These are phyloP conservation scores for Orychophragmus violaceus DNA, from an alignment of 345 rosid genomes.

Conservation along the genomic window DNA sequence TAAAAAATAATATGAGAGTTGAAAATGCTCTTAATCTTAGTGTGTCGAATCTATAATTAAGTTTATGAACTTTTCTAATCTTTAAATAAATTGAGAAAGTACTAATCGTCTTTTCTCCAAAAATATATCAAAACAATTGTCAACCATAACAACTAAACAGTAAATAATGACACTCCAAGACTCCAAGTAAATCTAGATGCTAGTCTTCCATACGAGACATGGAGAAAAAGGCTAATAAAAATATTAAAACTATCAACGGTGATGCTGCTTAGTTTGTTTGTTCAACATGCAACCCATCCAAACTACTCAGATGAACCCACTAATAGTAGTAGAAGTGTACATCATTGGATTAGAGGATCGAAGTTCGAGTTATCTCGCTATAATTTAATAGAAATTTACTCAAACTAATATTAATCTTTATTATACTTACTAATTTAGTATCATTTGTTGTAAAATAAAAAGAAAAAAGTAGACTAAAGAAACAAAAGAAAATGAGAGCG, in stretches of 20 bases:
- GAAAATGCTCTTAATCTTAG: too few relatives aligned
- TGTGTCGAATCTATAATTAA: neutral
- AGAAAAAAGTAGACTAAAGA: too few relatives aligned
- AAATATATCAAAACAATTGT: neutral
- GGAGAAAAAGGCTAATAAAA: neutral
- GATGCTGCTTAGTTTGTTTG: neutral
- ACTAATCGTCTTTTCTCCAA: neutral
- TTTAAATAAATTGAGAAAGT: neutral
- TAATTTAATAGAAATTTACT: too few relatives aligned
- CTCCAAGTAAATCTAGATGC: neutral
- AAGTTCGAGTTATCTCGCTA: too few relatives aligned
- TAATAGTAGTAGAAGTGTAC: neutral
- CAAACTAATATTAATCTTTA: too few relatives aligned
- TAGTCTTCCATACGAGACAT: neutral
- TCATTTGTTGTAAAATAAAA: too few relatives aligned
- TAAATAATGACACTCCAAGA: neutral
- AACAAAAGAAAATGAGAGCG: too few relatives aligned
- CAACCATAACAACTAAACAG: neutral
- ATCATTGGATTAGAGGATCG: too few relatives aligned
- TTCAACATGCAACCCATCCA: neutral
- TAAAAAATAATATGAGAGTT: too few relatives aligned
- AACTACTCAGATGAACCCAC: too few relatives aligned
- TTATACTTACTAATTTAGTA: too few relatives aligned
- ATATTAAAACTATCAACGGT: neutral
- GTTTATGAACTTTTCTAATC: neutral